Evolutionary conservation across 1,284 basidiomycete species (phyloP), one percentile per base, ranked within the genome.

Genomic region (Cutaneotrichosporon cavernicola): DNA sequence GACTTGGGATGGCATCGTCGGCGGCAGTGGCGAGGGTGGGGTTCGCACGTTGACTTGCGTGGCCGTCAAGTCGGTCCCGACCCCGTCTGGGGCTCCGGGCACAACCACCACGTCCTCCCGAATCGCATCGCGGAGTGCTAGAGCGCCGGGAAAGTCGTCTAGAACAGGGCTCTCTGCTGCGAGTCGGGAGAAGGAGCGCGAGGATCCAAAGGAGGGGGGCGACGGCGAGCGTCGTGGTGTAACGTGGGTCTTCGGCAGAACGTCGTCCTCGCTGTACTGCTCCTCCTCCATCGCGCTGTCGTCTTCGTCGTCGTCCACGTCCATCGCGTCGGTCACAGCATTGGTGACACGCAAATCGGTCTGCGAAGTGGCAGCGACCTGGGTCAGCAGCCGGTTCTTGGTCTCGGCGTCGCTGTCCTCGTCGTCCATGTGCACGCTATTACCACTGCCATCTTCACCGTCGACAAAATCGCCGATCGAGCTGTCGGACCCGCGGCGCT

Each of bases 401-500:
- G 31, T 10, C 26, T 21, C 34, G 1, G 53, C 47, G n/a, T 63
- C 50, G 26, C 68, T 67, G 8, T 73, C 70, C 51, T 65, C 61
- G 11, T 70, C 67, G 26, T 58, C 65, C 8, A 46, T 18, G 18
- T 46, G 16, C 18, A 18, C 43, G 63, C 68, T 18, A 51, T 31
- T 16, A 18, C 11, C 51, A 16, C 30, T 32, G 21, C 26, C 51
- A 9, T 53, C 51, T 14, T 53, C 57, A 5, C 47, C 52, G 22
- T 70, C 71, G 10, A 59, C 71, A 58, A 75, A 72, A 47, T 76
- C 74, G 22, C 73, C 76, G 18, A 78, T 73, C 5, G 73, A 74
- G 52, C 70, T 72, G 26, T 75, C 75, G 0, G 72, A 73, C 7
- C 67, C 72, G 13, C 62, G 51, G 16, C 66, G 58, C 56, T 57